Evolutionary conservation across 2,329 filamentous ascomycete genomes (phyloP).

Genomic region (Ophioceras dolichostomum): DNA sequence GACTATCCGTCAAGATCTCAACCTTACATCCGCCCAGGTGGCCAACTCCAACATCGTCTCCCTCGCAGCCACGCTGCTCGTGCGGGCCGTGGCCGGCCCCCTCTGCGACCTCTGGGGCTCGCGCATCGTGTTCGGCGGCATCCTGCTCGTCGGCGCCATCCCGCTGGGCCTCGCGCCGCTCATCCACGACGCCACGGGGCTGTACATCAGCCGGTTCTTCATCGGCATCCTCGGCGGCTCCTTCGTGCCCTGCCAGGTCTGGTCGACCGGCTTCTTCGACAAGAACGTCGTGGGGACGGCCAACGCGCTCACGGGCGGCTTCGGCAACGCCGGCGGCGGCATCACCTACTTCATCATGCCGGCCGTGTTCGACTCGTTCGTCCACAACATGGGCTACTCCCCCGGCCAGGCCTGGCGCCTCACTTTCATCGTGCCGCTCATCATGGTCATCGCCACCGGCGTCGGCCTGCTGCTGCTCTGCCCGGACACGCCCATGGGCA

Average conservation of each 20-base stretch:
- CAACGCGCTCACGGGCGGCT: slow-evolving; percentile 73
- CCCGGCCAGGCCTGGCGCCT: slow-evolving; percentile 70
- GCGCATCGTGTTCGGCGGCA: slow-evolving; percentile 64
- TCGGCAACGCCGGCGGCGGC: slow-evolving; percentile 79
- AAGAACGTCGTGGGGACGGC: slow-evolving; percentile 84
- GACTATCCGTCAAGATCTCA: slow-evolving; percentile 69
- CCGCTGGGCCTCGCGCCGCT: slow-evolving; percentile 75
- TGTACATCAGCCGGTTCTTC: slow-evolving; percentile 69
- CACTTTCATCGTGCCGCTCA: slow-evolving; percentile 71
- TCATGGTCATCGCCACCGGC: slow-evolving; percentile 57
- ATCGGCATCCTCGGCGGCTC: slow-evolving; percentile 66
- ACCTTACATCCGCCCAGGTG: slow-evolving; percentile 57
- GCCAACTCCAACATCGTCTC: slow-evolving; percentile 88
- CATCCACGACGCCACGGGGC: slow-evolving; percentile 51
- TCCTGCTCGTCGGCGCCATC: slow-evolving; percentile 65
- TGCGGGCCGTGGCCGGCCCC: slow-evolving; percentile 68
- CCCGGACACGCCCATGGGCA: slow-evolving; percentile 71
- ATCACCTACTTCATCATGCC: slow-evolving; percentile 94
- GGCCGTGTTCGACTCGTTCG: slow-evolving; percentile 70
- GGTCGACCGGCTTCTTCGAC: slow-evolving; percentile 88
- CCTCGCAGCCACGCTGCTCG: slow-evolving; percentile 58
- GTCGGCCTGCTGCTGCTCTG: slow-evolving; percentile 61
- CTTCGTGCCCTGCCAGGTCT: slow-evolving; percentile 83
- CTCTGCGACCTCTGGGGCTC: slow-evolving; percentile 80
- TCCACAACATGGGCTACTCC: slow-evolving; percentile 42